Base-by-base conservation (phyloP, 257 asterid species). In the Salvia hispanica region DNA sequence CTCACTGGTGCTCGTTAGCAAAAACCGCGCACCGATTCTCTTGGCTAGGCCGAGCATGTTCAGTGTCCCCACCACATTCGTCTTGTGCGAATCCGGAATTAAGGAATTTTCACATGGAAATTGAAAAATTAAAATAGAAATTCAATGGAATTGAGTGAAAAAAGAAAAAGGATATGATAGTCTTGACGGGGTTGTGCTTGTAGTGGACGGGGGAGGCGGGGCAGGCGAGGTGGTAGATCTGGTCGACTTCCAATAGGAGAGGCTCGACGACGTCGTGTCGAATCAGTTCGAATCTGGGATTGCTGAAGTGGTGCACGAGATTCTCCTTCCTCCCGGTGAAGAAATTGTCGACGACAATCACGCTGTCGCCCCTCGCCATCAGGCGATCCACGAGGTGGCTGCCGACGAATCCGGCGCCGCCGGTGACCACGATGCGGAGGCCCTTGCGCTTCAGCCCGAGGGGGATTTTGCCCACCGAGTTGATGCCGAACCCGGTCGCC, bases 251-350 rank as follows among this genome's bases (percentile, higher is more conserved):
- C 34, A 93, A 37, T 51, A 93, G 69, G 21, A 93, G 87, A 0
- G 97, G 96, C 76, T 93, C 97, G 3, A 93, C 99, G 79, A 93
- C 99, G 85, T 93, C 99, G 82, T 93, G 99, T 70, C 99, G 84
- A 42, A 93, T 93, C 52, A 93, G 85, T 68, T 93, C 97, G 56
- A 93, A 93, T 71, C 96, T 84, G 3, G 96, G 87, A 54, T 93
- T 90, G 9, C 89, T 85, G 25, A 93, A 87, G 73, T 93, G 99
- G 69, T 93, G 99, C 66, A 74, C 86, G 67, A 93, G 92, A 74
- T 93, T 93, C 66, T 93, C 97, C 60, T 93, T 93, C 42, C 95
- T 76, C 31, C 97, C 99, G 14, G 99, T 93, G 76, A 93, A 93
- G 80, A 90, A 90, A 63, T 93, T 93, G 63, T 93, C 99, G 4